Percentiles rank a stretch among this genome's conserved stretches.
Evolutionary conservation across 805 yeast genomes (phyloP).

Genomic region (Candida peoriensis): DNA sequence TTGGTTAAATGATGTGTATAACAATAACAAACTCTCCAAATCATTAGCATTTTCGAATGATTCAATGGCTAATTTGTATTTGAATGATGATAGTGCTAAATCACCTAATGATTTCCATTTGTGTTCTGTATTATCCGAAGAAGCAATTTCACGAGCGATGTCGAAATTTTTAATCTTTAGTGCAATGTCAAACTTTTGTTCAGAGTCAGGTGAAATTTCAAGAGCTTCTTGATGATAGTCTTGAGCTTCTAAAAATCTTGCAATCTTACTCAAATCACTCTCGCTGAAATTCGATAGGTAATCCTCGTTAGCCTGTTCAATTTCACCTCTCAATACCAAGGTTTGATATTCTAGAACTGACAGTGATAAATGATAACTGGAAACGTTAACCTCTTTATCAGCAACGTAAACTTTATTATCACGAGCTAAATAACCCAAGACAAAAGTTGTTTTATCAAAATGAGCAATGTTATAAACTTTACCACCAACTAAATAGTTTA

Average conservation of each 20-base stretch:
- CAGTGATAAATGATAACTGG: constrained; percentile 75
- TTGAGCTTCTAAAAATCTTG: constrained; percentile 91
- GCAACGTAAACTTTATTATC: constrained; percentile 87
- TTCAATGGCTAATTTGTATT: constrained; percentile 72
- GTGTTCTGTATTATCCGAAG: constrained; percentile 46
- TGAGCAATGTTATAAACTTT: constrained; percentile 89
- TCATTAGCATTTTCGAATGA: constrained; percentile 79
- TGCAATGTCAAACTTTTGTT: constrained; percentile 89
- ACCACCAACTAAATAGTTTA: constrained; percentile 94
- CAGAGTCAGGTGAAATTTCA: constrained; percentile 76
- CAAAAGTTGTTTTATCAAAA: constrained; percentile 80
- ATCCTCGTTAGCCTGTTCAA: constrained; percentile 69
- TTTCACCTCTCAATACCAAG: constrained; percentile 88
- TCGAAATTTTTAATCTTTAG: constrained; percentile 65
- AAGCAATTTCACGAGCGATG: constrained; percentile 66
- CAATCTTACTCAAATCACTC: constrained; percentile 67
- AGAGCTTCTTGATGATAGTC: constrained; percentile 82
- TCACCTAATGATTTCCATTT: constrained; percentile 95
- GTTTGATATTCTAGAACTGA: constrained; percentile 95
- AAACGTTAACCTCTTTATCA: constrained; percentile 83
- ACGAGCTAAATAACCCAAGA: constrained; percentile 85
- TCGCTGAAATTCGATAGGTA: constrained; percentile 57
- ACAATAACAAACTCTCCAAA: constrained; percentile 70
- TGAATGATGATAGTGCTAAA: constrained; percentile 71
- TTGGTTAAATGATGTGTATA: constrained; percentile 79